These are phyloP conservation scores for Leccinum subatratum DNA, from an alignment of 1,284 basidiomycete species.

Conservation along the genomic window DNA sequence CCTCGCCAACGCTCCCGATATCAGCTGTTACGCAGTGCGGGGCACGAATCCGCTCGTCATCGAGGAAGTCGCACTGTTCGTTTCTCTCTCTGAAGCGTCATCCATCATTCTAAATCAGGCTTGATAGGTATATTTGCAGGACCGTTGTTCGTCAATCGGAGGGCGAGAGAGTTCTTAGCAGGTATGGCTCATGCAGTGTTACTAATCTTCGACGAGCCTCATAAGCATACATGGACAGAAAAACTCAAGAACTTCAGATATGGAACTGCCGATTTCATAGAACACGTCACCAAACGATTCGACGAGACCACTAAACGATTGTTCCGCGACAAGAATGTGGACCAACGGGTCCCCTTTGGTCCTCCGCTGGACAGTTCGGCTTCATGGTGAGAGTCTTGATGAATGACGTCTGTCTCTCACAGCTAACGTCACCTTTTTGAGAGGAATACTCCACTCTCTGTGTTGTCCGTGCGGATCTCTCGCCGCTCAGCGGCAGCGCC, in stretches of 20 bases:
- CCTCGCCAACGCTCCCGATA: slow-evolving; percentile 41
- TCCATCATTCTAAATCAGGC: slow-evolving; percentile 8
- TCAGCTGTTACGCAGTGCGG: slow-evolving; percentile 70
- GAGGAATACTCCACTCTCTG: slow-evolving; percentile 73
- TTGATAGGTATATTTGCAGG: slow-evolving; percentile 66
- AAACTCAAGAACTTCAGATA: slow-evolving; percentile 69
- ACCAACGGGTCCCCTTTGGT: slow-evolving; percentile 71
- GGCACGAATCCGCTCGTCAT: slow-evolving; percentile 64
- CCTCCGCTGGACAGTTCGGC: slow-evolving; percentile 68
- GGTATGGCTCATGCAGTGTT: slow-evolving; percentile 33
- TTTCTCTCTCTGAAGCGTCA: neutral
- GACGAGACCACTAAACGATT: slow-evolving; percentile 76
- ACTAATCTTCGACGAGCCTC: neutral
- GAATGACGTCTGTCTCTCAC: neutral
- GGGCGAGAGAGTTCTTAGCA: slow-evolving; percentile 64
- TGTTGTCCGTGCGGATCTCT: slow-evolving; percentile 70
- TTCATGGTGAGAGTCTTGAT: slow-evolving; percentile 42
- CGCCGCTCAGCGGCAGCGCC: slow-evolving; percentile 62
- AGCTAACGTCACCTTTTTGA: slow-evolving; percentile 21
- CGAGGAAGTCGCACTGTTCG: slow-evolving; percentile 75
- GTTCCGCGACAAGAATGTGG: slow-evolving; percentile 61
- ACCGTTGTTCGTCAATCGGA: slow-evolving; percentile 72
- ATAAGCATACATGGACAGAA: slow-evolving; percentile 37
- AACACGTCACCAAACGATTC: slow-evolving; percentile 68
- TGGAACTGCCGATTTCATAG: slow-evolving; percentile 60